These are phyloP conservation scores for Penicillium sp. DNA, from an alignment of 2,329 filamentous ascomycete species.

Conservation along the genomic window DNA sequence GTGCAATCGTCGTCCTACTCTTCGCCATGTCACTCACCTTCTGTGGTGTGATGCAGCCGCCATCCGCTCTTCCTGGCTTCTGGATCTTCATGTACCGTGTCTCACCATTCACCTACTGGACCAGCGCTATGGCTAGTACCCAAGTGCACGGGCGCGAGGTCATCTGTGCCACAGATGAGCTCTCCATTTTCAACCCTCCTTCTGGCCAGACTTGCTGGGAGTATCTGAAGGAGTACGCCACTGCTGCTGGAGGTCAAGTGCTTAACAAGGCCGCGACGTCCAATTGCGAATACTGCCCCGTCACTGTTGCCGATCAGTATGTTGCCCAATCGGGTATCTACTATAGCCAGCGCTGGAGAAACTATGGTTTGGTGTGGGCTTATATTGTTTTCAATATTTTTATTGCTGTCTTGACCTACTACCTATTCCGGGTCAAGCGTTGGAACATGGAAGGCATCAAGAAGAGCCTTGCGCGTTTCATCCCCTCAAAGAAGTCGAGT, in stretches of 20 bases:
- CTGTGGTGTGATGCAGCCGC: slow-evolving; percentile 67
- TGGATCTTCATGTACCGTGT: slow-evolving; percentile 65
- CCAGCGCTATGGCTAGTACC: slow-evolving; percentile 66
- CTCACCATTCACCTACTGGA: slow-evolving; percentile 55
- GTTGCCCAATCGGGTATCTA: slow-evolving; percentile 45
- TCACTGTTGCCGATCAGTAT: slow-evolving; percentile 40
- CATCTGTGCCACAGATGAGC: slow-evolving; percentile 68
- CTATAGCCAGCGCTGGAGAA: slow-evolving; percentile 64
- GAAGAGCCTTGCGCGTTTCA: slow-evolving; percentile 9
- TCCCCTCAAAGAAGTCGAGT: slow-evolving; percentile 11
- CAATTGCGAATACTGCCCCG: slow-evolving; percentile 53
- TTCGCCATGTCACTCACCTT: slow-evolving; percentile 84
- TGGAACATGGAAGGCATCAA: slow-evolving; percentile 22
- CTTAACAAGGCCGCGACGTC: slow-evolving; percentile 49
- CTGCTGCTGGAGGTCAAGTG: slow-evolving; percentile 54
- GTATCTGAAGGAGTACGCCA: slow-evolving; percentile 59
- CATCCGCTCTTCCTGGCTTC: slow-evolving; percentile 63
- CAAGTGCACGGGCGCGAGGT: slow-evolving; percentile 68
- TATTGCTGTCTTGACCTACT: slow-evolving; percentile 48
- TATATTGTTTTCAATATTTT: slow-evolving; percentile 60
- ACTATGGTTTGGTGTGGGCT: slow-evolving; percentile 64
- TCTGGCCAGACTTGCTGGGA: slow-evolving; percentile 56
- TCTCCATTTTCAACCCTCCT: slow-evolving; percentile 63
- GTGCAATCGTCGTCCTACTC: slow-evolving; percentile 71
- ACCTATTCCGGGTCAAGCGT: slow-evolving; percentile 37